Conservation (phyloP, 352 stramenopile genomes). For the Saprolegnia parasitica region DNA sequence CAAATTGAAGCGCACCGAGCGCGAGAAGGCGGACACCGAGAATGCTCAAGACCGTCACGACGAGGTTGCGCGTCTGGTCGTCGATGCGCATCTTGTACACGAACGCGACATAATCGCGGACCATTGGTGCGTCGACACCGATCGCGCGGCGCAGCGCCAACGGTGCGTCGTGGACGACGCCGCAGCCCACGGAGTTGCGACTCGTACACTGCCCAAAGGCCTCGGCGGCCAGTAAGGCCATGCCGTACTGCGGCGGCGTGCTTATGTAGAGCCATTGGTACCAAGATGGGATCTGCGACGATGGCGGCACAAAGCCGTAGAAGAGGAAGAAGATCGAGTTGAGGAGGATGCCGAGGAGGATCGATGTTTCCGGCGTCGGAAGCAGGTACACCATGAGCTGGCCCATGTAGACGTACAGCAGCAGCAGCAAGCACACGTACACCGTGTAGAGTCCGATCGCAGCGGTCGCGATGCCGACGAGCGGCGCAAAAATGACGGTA, state of each 20-base stretch:
- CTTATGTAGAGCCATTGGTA: slow-evolving; percentile 62
- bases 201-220: slow-evolving; percentile 32
- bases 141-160: background rate
- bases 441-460: slow-evolving; percentile 44
- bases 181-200: background rate
- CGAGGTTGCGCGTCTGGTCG: slow-evolving; percentile 32
- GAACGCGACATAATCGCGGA: slow-evolving; percentile 31
- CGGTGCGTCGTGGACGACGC: background rate
- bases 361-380: slow-evolving; percentile 38
- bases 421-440: slow-evolving; percentile 30
- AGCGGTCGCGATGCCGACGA: slow-evolving; percentile 44
- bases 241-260: slow-evolving; percentile 43
- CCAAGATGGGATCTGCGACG: slow-evolving; percentile 40
- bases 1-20: slow-evolving; percentile 44
- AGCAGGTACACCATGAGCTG: slow-evolving; percentile 42
- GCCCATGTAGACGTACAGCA: slow-evolving; percentile 47
- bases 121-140: background rate
- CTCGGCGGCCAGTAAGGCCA: slow-evolving; percentile 40
- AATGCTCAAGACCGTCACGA: slow-evolving; percentile 42
- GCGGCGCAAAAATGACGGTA: slow-evolving; percentile 46
- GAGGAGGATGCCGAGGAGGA: slow-evolving; percentile 43
- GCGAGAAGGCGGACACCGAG: slow-evolving; percentile 42
- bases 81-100: slow-evolving; percentile 30
- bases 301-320: slow-evolving; percentile 50
- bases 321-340: slow-evolving; percentile 53